Conservation (phyloP, 495 filamentous ascomycete species). For the Tuber brumale region DNA sequence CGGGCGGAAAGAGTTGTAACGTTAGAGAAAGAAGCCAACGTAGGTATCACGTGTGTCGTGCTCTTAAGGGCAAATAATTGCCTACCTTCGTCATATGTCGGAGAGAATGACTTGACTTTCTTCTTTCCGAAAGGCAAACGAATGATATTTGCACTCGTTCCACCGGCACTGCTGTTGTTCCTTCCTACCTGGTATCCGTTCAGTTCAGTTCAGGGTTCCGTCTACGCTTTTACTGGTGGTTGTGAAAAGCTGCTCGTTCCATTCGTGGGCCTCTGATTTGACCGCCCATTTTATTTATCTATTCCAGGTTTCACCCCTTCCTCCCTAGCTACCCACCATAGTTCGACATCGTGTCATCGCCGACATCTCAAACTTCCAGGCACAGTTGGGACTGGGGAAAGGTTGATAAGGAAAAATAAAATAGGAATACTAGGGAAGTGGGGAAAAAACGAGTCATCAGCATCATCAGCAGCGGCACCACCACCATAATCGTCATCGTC, state of each 20-base stretch:
- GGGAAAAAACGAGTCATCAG: neutral
- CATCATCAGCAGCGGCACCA: neutral
- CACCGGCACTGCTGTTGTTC: neutral
- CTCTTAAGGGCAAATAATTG: neutral
- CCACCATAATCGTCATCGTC: neutral
- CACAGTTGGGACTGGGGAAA: neutral
- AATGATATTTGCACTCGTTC: neutral
- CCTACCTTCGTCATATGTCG: neutral
- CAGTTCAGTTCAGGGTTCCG: neutral
- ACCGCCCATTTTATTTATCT: neutral
- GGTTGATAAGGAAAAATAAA: neutral
- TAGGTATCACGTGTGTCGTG: neutral
- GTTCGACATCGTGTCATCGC: conserved; percentile 2
- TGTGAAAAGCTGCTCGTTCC: neutral
- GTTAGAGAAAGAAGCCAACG: neutral
- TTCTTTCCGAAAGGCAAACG: neutral
- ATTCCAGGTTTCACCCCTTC: neutral
- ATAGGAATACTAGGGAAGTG: neutral
- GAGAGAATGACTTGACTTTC: neutral
- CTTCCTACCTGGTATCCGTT: neutral
- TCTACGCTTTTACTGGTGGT: neutral
- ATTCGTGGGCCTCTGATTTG: neutral
- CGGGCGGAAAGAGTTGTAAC: neutral
- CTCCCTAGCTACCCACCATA: neutral
- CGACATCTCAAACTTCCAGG: conserved; percentile 5